phyloP scores from a whole-genome alignment of 2,329 filamentous ascomycete genomes.

The Malbranchea zuffiana region DNA sequence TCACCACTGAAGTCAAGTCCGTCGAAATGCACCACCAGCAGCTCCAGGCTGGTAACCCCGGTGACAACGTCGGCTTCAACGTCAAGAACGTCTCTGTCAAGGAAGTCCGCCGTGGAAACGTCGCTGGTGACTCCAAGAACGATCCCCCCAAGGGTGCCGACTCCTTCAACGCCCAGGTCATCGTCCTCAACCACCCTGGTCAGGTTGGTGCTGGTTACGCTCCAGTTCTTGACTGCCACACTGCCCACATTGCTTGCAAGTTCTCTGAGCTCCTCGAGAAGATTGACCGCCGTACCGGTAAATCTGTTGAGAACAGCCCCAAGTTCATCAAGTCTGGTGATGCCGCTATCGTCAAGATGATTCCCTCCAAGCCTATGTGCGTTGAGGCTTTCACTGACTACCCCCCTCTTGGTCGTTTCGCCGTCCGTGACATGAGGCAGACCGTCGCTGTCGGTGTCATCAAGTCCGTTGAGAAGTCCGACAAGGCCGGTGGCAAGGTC shows the following conservation, averaged over 20 bases:
- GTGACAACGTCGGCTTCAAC: constrained; percentile 99
- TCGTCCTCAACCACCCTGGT: constrained; percentile 99
- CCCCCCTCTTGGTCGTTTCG: constrained; percentile 98
- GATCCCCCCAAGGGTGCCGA: constrained; percentile 82
- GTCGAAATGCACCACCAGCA: constrained; percentile 99
- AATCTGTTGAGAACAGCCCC: constrained; percentile 79
- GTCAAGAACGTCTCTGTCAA: constrained; percentile 99
- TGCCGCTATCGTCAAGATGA: constrained; percentile 99
- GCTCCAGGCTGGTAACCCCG: constrained; percentile 85
- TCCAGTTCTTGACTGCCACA: constrained; percentile 99
- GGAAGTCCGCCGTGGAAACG: constrained; percentile 99
- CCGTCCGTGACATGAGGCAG: constrained; percentile 88
- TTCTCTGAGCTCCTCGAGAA: constrained; percentile 99
- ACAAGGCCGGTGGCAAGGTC: constrained; percentile 49
- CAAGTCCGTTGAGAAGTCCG: constrained; percentile 67
- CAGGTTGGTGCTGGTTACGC: constrained; percentile 99
- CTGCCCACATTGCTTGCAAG: constrained; percentile 99
- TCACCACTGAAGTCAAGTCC: constrained; percentile 99
- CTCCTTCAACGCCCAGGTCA: constrained; percentile 99
- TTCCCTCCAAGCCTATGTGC: constrained; percentile 99
- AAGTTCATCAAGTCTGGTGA: constrained; percentile 99
- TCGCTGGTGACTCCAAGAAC: constrained; percentile 99
- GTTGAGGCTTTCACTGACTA: constrained; percentile 99
- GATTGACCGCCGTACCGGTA: constrained; percentile 99
- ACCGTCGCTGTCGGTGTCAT: constrained; percentile 79